Percentiles rank a stretch among this genome's conserved stretches.
Conservation (phyloP, 495 filamentous ascomycete genomes). For the Patellaria atrata region DNA sequence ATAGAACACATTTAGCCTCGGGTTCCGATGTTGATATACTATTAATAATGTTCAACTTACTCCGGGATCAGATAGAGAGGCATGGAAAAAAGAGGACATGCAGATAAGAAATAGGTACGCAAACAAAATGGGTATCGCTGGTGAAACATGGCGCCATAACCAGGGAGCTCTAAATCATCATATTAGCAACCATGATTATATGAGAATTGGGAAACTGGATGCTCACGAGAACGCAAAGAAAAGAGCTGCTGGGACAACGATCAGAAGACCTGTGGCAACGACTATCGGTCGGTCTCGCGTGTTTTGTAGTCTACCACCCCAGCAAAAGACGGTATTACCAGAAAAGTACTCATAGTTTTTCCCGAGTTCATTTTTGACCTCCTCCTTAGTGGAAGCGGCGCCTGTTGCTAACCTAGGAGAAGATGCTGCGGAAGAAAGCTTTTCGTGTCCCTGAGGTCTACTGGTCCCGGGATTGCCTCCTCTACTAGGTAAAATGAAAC, state of each 20-base stretch:
- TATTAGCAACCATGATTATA: constrained; percentile 10
- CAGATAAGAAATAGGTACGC: constrained; percentile 81
- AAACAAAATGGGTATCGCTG: constrained; percentile 81
- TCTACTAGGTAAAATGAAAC: constrained; percentile 45
- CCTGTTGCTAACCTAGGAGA: constrained; percentile 43
- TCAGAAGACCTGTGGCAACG: constrained; percentile 65
- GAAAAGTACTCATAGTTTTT: constrained; percentile 83
- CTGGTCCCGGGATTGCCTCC: constrained; percentile 17
- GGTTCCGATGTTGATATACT: not conserved
- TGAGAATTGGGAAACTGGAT: constrained; percentile 2
- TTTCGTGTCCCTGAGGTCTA: constrained; percentile 51
- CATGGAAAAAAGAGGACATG: constrained; percentile 85
- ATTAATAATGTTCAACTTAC: constrained; percentile 39
- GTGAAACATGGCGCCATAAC: constrained; percentile 81
- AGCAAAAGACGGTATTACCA: constrained; percentile 82
- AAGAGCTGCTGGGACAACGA: constrained; percentile 59
- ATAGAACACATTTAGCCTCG: constrained; percentile 1
- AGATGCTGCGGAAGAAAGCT: constrained; percentile 59
- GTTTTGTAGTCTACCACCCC: constrained; percentile 75
- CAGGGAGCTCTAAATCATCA: constrained; percentile 49
- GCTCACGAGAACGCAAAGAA: constrained; percentile 75
- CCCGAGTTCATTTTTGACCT: constrained; percentile 35
- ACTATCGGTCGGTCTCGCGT: constrained; percentile 83
- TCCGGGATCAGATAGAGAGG: constrained; percentile 79
- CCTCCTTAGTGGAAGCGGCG: constrained; percentile 27